phyloP scores from a whole-genome alignment of 192 early-diverging fungal genomes.

The Gonapodya sp. region DNA sequence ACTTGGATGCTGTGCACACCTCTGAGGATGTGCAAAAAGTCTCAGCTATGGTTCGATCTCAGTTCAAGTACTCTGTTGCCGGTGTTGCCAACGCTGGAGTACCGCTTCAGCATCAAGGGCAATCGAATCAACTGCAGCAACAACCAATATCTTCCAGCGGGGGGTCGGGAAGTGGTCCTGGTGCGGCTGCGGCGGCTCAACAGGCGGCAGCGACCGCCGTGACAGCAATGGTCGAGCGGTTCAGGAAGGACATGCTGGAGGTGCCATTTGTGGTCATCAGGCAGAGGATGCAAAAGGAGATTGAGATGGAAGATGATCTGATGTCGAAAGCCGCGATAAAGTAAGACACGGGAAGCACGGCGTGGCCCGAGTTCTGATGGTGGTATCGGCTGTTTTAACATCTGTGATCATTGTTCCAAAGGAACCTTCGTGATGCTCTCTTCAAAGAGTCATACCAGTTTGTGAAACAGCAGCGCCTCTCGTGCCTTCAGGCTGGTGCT shows the following conservation, averaged over 20 bases:
- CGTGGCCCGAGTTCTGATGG: not conserved
- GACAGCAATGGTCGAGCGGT: conserved; percentile 24
- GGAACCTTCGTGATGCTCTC: conserved; percentile 49
- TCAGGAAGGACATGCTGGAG: conserved; percentile 49
- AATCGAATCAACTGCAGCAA: not conserved
- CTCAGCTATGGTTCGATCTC: conserved; percentile 50
- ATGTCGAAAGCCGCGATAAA: not conserved
- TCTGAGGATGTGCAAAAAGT: conserved; percentile 36
- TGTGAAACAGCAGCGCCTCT: conserved; percentile 58
- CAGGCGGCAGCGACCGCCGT: not conserved
- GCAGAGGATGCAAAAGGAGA: conserved; percentile 54
- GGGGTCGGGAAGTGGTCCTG: not conserved
- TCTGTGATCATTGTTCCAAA: conserved; percentile 19
- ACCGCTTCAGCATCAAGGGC: not conserved
- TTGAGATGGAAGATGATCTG: conserved; percentile 16
- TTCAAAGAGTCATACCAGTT: conserved; percentile 62
- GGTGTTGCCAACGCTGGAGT: conserved; percentile 18
- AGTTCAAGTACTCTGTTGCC: conserved; percentile 38
- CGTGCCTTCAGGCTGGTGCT: conserved; percentile 46
- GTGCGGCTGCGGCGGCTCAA: not conserved
- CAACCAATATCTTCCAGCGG: too few species aligned
- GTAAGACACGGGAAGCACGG: not conserved
- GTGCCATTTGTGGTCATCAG: conserved; percentile 49
- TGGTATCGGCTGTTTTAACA: not conserved
- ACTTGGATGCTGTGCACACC: conserved; percentile 44